Evolutionary conservation across 2,329 filamentous ascomycete genomes (phyloP).

Genomic region (Hypoxylon sp.): DNA sequence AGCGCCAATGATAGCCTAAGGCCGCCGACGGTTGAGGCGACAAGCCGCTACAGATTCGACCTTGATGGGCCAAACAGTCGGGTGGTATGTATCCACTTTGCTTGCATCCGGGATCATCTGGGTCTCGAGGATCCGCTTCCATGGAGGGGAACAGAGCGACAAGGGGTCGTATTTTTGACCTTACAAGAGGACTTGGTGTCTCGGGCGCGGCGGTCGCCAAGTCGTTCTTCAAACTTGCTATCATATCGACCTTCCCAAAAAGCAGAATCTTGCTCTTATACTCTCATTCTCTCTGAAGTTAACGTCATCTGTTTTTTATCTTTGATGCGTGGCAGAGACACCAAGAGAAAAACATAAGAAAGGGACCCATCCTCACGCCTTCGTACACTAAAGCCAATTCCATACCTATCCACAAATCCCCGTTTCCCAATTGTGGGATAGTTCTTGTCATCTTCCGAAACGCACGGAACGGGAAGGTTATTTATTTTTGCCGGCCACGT

Average conservation of each 20-base stretch:
- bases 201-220: slow-evolving; percentile 18
- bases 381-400: neutral
- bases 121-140: slow-evolving; percentile 15
- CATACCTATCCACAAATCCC: slow-evolving; percentile 5
- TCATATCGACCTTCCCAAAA: slow-evolving; percentile 38
- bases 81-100: slow-evolving; percentile 38
- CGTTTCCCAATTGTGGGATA: slow-evolving; percentile 22
- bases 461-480: slow-evolving; percentile 33
- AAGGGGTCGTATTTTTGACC: neutral
- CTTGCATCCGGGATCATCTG: slow-evolving; percentile 28
- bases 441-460: slow-evolving; percentile 34
- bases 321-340: slow-evolving; percentile 5
- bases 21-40: slow-evolving; percentile 26
- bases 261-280: slow-evolving; percentile 45
- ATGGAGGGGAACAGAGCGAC: neutral
- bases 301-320: slow-evolving; percentile 17
- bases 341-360: slow-evolving; percentile 17
- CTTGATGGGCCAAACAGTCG: slow-evolving; percentile 36
- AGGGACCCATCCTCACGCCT: slow-evolving; percentile 7
- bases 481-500: slow-evolving; percentile 41
- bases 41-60: slow-evolving; percentile 34
- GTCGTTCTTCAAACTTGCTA: slow-evolving; percentile 13
- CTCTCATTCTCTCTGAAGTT: slow-evolving; percentile 34
- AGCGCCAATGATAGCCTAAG: slow-evolving; percentile 30
- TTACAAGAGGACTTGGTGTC: slow-evolving; percentile 9